Evolutionary conservation across 768 basidiomycete species (phyloP).

Genomic region (Amylocystis lapponica): DNA sequence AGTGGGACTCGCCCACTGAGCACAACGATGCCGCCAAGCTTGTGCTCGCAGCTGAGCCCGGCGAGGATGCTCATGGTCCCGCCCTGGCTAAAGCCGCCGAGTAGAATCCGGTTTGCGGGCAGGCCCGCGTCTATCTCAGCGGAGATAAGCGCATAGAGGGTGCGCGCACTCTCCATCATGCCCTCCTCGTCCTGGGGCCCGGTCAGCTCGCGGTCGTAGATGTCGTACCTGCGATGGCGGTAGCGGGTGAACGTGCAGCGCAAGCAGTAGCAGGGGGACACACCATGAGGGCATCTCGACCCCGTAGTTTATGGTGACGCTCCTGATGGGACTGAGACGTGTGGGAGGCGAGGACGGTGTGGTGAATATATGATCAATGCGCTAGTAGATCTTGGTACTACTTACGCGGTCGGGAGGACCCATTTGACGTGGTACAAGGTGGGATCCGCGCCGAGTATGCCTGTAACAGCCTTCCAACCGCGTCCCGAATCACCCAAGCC

Average conservation of each 20-base stretch:
- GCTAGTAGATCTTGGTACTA: conserved; percentile 7
- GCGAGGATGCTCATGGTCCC: conserved; percentile 70
- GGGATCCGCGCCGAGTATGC: conserved; percentile 50
- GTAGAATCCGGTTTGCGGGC: conserved; percentile 61
- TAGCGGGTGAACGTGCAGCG: not conserved
- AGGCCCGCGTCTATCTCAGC: conserved; percentile 70
- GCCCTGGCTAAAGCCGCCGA: conserved; percentile 90
- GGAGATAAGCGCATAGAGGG: conserved; percentile 64
- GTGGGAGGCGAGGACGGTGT: not conserved
- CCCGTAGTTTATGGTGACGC: conserved; percentile 71
- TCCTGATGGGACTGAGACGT: conserved; percentile 39
- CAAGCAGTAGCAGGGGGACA: conserved; percentile 6
- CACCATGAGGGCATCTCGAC: conserved; percentile 72
- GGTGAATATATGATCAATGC: conserved; percentile 4
- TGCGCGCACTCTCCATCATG: conserved; percentile 57
- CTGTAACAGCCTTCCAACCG: conserved; percentile 74
- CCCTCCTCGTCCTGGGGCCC: conserved; percentile 66
- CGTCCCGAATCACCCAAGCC: conserved; percentile 70
- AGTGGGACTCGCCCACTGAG: conserved; percentile 82
- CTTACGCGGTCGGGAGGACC: conserved; percentile 83
- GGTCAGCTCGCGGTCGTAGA: conserved; percentile 38
- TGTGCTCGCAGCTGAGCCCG: conserved; percentile 59
- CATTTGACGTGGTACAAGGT: conserved; percentile 77
- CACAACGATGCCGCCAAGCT: conserved; percentile 64
- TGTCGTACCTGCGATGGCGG: conserved; percentile 59